Base-by-base conservation (phyloP, 2,329 filamentous ascomycete species). In the Phyllosticta capitalensis region DNA sequence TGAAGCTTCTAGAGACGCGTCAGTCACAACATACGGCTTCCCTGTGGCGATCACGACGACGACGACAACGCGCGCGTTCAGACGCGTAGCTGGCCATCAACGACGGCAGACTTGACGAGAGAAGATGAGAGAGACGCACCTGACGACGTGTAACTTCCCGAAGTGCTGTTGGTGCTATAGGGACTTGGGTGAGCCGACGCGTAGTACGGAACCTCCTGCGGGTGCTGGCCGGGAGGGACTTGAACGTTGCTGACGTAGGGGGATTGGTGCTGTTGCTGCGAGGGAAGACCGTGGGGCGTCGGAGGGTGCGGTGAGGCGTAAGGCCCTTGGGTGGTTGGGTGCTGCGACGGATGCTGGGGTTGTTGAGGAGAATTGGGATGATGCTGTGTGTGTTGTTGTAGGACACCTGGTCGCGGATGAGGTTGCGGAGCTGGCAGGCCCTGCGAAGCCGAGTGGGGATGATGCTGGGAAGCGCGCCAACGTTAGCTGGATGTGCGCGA, bases 91-190 rank as follows among this genome's bases (percentile, higher is more conserved):
- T 45, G n/a, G n/a, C 49, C 14, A 30, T n/a, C 28, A 9, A 12
- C 38, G 30, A 17, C 17, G 52, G 28, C 48, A 17, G 28, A n/a
- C n/a, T n/a, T 21, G n/a, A 52, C 14, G 50, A 50, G 56, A 26
- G 52, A 28, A 50, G 22, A n/a, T 17, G 55, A 22, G 19, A 33
- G n/a, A 28, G 17, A 66, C 70, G 60, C 69, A 74, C 71, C 71
- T 67, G 89, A 88, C 71, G 90, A 90, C 64, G 89, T 86, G 75
- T 95, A 96, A 77, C 88, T 88, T 75, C 87, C 89, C 59, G 88
- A 85, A 62, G 87, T 84, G 76, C 87, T 90, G 66, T 89, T 86
- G 59, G 89, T 87, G 76, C 87, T 91, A 78, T 95, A 95, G 10
- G 89, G 84, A 72, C 86, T 90, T 64, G 88, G 83, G 71, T 94